These are phyloP conservation scores for Bipolaris zeicola DNA, from an alignment of 2,329 filamentous ascomycete species.

Conservation along the genomic window DNA sequence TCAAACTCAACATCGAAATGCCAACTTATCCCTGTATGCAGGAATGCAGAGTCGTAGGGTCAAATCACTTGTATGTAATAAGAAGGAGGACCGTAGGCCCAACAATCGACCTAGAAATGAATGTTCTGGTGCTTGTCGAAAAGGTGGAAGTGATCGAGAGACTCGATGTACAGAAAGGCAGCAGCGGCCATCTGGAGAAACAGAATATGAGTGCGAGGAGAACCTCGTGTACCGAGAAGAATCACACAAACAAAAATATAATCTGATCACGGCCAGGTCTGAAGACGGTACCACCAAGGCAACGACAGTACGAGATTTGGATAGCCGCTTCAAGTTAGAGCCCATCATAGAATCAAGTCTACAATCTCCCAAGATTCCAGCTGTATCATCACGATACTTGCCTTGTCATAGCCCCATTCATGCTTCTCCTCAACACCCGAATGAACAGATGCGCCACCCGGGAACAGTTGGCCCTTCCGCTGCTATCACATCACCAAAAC, in stretches of 20 bases:
- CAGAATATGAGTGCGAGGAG: neutral
- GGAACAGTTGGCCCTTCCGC: neutral
- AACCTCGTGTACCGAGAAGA: neutral
- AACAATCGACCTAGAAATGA: neutral
- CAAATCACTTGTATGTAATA: too few relatives aligned
- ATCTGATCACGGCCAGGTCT: neutral
- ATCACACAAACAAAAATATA: neutral
- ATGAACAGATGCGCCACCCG: neutral
- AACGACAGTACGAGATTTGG: neutral
- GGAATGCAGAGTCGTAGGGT: too few relatives aligned
- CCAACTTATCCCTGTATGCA: neutral
- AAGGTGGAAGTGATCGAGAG: slow-evolving; percentile 1
- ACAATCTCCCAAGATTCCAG: neutral
- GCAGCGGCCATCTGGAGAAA: neutral
- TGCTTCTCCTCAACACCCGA: neutral
- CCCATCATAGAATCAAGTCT: neutral
- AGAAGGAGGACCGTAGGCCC: neutral
- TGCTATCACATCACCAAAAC: neutral
- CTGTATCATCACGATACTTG: neutral
- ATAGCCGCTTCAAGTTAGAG: neutral
- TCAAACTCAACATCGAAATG: neutral
- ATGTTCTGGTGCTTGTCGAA: slow-evolving; percentile 1
- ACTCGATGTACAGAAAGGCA: slow-evolving; percentile 1
- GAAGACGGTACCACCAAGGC: neutral
- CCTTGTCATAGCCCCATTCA: neutral